Evolutionary conservation across 2,329 filamentous ascomycete species (phyloP), one percentile per base, ranked within the genome.

Genomic region (Xylaria multiplex): DNA sequence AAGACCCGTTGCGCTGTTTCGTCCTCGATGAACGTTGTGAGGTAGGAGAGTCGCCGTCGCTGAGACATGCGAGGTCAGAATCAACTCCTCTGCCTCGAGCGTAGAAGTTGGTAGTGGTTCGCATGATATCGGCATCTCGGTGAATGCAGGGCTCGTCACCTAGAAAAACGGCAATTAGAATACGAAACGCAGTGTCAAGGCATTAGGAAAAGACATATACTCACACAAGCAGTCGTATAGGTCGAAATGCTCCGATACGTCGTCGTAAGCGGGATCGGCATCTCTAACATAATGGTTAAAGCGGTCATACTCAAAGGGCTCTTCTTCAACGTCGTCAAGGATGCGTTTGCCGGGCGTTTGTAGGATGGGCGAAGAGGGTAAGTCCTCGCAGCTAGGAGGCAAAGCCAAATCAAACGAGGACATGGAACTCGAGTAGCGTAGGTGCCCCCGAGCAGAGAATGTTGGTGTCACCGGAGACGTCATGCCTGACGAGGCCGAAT

Each of bases 321-420:
- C 93, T 78, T 97, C 94, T 74, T 93, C 87, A 22, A 97, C 91
- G 73, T 96, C 92, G 16, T 93, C 91, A 68, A 97, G 83, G 59
- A 85, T 85, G 66, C 87, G 85, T 79, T 92, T 92, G 73, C 84
- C 83, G 0, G 86, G 81, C 70, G 88, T 87, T 48, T 71, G 75
- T 16, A 61, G 43, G 16, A 70, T 60, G 65, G 84, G 90, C 66
- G 84, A 90, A 62, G 84, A 90, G 68, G 79, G 79, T 74, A 80
- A 79, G 71, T 89, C 88, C 65, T 88, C 88, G 67, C 76, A 76
- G 71, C 80, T 80, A 4, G 78, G 75, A 22, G 84, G 81, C 16
- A 86, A 82, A 37, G 84, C 81, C 8, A 92, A 84, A 62, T 91
- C 90, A 63, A 93, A 82, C 5, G 93, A 97, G 1, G 93, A 97